Percentiles rank a stretch among this genome's conserved stretches.
These are phyloP conservation scores for Neospermospora avenae DNA, from an alignment of 2,329 filamentous ascomycete species.

Conservation along the genomic window DNA sequence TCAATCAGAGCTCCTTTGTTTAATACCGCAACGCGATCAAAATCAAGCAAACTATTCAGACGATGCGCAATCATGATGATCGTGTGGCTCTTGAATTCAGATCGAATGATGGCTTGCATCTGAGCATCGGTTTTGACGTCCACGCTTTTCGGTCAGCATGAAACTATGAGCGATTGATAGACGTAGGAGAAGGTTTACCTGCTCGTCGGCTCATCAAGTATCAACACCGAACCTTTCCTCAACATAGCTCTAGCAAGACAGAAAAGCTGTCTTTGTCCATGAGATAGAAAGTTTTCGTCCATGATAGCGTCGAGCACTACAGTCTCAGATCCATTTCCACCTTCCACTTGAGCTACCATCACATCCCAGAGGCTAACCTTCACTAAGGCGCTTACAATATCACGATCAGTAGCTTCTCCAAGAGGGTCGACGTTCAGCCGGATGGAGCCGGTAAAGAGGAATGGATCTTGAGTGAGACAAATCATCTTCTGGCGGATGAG, in stretches of 20 bases:
- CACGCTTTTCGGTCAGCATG: conserved; percentile 6
- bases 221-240: conserved; percentile 30
- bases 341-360: conserved; percentile 5
- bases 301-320: conserved; percentile 1
- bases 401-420: conserved; percentile 43
- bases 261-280: conserved; percentile 47
- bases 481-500: conserved; percentile 41
- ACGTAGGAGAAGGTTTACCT: background rate
- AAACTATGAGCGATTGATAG: background rate
- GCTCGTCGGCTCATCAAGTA: conserved; percentile 36
- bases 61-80: conserved; percentile 37
- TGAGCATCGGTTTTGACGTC: conserved; percentile 32
- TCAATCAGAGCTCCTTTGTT: conserved; percentile 63
- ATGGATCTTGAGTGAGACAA: conserved; percentile 42
- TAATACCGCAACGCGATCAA: conserved; percentile 44
- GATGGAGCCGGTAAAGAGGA: conserved; percentile 38
- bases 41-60: conserved; percentile 41
- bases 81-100: conserved; percentile 47
- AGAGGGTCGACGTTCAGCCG: conserved; percentile 40
- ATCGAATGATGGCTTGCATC: conserved; percentile 45
- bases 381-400: conserved; percentile 78
- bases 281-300: conserved; percentile 34
- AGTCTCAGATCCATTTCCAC: background rate
- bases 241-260: conserved; percentile 45
- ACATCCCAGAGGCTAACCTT: conserved; percentile 58